Conservation (phyloP, 441 rosid species). For the Bruguiera hainesii region DNA sequence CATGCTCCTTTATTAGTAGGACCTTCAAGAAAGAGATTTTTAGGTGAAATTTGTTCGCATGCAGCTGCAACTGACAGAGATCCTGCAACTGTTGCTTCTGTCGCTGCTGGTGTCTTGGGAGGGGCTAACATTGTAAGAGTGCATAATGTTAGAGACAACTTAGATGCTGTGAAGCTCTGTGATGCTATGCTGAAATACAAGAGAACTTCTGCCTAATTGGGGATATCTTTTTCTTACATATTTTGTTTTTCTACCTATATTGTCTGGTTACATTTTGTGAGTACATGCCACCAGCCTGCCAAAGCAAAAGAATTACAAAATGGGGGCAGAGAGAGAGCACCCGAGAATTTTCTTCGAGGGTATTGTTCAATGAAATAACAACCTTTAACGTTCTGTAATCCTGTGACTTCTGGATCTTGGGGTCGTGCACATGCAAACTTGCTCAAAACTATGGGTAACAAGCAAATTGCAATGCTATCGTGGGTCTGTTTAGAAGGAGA, state of each 20-base stretch:
- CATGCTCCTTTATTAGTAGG: slow-evolving; percentile 76
- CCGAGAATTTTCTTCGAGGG: no score
- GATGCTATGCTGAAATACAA: slow-evolving; percentile 57
- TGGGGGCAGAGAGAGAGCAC: no score
- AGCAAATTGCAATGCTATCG: no score
- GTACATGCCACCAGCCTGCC: background rate
- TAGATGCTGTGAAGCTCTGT: slow-evolving; percentile 80
- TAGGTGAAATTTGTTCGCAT: slow-evolving; percentile 70
- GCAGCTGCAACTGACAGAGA: slow-evolving; percentile 67
- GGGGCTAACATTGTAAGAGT: slow-evolving; percentile 93
- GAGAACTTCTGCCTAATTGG: slow-evolving; percentile 17
- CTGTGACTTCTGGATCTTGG: no score
- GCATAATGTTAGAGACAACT: slow-evolving; percentile 70
- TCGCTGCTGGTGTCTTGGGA: slow-evolving; percentile 60
- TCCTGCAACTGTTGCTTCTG: slow-evolving; percentile 77
- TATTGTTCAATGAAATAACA: no score
- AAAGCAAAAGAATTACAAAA: background rate
- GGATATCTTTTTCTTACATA: no score
- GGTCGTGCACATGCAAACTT: no score
- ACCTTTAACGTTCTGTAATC: no score
- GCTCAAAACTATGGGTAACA: no score
- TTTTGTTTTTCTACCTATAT: no score
- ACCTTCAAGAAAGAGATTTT: slow-evolving; percentile 82
- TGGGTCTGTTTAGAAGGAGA: no score
- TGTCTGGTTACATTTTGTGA: no score